Conservation (phyloP, 805 yeast species). For the Ogataea methanolica region DNA sequence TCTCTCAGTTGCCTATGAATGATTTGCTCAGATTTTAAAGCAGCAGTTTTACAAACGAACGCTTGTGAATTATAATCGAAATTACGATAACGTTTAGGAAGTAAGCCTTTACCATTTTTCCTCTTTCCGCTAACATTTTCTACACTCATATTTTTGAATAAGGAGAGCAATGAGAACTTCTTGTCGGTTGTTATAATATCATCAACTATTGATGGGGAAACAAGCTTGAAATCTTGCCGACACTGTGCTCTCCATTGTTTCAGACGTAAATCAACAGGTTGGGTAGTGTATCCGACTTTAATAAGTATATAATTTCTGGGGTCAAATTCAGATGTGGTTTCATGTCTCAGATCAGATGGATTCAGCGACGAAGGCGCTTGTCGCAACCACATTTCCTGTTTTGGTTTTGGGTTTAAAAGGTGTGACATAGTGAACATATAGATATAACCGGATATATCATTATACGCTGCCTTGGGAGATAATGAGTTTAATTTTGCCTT, state of each 20-base stretch:
- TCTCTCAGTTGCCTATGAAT: slow-evolving; percentile 37
- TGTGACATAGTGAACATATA: slow-evolving; percentile 46
- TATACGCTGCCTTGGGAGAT: not conserved
- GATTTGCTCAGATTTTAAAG: slow-evolving; percentile 35
- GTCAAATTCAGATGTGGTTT: slow-evolving; percentile 30
- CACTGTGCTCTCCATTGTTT: slow-evolving; percentile 52
- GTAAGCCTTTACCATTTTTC: no score
- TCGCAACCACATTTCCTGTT: slow-evolving; percentile 34
- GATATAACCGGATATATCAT: slow-evolving; percentile 37
- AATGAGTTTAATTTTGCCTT: not conserved
- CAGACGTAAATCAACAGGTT: slow-evolving; percentile 37
- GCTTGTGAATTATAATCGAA: slow-evolving; percentile 29
- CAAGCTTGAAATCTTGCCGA: slow-evolving; percentile 37
- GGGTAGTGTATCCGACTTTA: slow-evolving; percentile 53
- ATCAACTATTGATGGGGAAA: slow-evolving; percentile 31
- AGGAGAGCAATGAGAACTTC: slow-evolving; percentile 7
- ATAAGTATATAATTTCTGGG: slow-evolving; percentile 37
- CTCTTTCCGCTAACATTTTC: not conserved
- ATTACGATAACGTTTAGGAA: slow-evolving; percentile 4
- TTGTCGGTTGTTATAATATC: slow-evolving; percentile 14
- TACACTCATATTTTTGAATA: slow-evolving; percentile 8
- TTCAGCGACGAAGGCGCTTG: slow-evolving; percentile 19
- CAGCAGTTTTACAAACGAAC: slow-evolving; percentile 28
- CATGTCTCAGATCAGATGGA: slow-evolving; percentile 13
- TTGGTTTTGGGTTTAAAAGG: slow-evolving; percentile 28